These are phyloP conservation scores for Saccharomycopsis crataegensis DNA, from an alignment of 1,139 yeast genomes.

Conservation along the genomic window DNA sequence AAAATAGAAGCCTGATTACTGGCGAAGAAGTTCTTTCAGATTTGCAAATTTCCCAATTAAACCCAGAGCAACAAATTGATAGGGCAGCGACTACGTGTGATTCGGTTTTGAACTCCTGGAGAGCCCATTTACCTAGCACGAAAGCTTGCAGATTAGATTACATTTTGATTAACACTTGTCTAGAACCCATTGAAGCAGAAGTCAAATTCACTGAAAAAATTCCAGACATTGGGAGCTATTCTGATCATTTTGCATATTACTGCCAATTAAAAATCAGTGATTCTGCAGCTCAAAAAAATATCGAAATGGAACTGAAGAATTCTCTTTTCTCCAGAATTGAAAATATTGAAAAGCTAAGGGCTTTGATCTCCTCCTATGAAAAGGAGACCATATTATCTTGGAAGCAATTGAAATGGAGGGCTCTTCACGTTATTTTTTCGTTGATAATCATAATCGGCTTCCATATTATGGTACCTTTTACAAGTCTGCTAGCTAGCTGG, in stretches of 20 bases:
- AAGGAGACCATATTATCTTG: slow-evolving; percentile 37
- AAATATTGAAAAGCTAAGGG: slow-evolving; percentile 50
- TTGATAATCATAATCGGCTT: slow-evolving; percentile 43
- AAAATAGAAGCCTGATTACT: slow-evolving; percentile 25
- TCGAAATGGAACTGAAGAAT: slow-evolving; percentile 14
- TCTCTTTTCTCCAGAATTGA: slow-evolving; percentile 26
- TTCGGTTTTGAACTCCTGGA: slow-evolving; percentile 80
- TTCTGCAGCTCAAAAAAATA: background rate
- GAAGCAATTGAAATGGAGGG: slow-evolving; percentile 56
- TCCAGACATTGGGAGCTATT: slow-evolving; percentile 60
- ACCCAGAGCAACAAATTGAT: slow-evolving; percentile 60
- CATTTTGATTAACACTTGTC: slow-evolving; percentile 62
- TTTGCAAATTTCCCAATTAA: slow-evolving; percentile 41
- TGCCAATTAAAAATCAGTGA: slow-evolving; percentile 38
- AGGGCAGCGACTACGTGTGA: slow-evolving; percentile 88
- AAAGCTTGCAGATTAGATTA: slow-evolving; percentile 92
- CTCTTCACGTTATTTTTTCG: slow-evolving; percentile 55
- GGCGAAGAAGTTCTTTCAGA: slow-evolving; percentile 24
- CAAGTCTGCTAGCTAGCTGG: slow-evolving; percentile 48
- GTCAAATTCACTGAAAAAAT: slow-evolving; percentile 69
- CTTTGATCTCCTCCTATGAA: slow-evolving; percentile 48
- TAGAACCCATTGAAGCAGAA: slow-evolving; percentile 49
- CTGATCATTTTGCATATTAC: slow-evolving; percentile 90
- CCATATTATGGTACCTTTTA: slow-evolving; percentile 54
- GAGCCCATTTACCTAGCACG: slow-evolving; percentile 47